Evolutionary conservation across 495 filamentous ascomycete genomes (phyloP).

Genomic region (Aspergillus mulundensis): DNA sequence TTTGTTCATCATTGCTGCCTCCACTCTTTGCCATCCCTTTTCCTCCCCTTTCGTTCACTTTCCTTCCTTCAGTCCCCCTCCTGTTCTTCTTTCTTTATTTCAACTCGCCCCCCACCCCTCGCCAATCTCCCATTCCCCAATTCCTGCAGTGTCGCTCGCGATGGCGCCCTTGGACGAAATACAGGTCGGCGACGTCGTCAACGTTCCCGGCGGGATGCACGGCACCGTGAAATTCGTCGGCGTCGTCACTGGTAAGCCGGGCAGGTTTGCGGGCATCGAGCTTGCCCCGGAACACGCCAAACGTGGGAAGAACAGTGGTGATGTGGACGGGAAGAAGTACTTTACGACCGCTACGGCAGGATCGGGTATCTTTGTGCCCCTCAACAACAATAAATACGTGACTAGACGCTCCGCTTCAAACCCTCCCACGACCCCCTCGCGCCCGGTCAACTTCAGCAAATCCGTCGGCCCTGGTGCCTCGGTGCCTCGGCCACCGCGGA

Average conservation of each 20-base stretch:
- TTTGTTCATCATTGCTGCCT: slow-evolving; percentile 1
- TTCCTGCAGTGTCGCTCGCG: not conserved
- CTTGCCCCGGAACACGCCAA: slow-evolving; percentile 72
- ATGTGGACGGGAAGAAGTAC: slow-evolving; percentile 84
- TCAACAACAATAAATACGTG: slow-evolving; percentile 76
- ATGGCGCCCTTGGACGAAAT: slow-evolving; percentile 53
- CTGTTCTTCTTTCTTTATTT: not conserved
- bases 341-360: slow-evolving; percentile 75
- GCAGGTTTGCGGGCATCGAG: slow-evolving; percentile 92
- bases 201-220: slow-evolving; percentile 92
- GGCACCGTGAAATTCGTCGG: slow-evolving; percentile 89
- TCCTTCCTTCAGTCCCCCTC: slow-evolving; percentile 5
- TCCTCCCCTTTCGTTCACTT: slow-evolving; percentile 9
- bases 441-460: slow-evolving; percentile 68
- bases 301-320: slow-evolving; percentile 91
- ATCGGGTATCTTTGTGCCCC: slow-evolving; percentile 90
- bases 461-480: slow-evolving; percentile 76
- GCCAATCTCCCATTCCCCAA: not conserved
- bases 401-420: slow-evolving; percentile 51
- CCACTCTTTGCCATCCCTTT: slow-evolving; percentile 11
- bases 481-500: slow-evolving; percentile 56
- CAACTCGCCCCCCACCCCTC: slow-evolving; percentile 12
- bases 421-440: slow-evolving; percentile 60
- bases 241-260: slow-evolving; percentile 80
- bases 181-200: slow-evolving; percentile 82